Evolutionary conservation across 2,329 filamentous ascomycete species (phyloP).

Genomic region (Ilyonectria robusta): DNA sequence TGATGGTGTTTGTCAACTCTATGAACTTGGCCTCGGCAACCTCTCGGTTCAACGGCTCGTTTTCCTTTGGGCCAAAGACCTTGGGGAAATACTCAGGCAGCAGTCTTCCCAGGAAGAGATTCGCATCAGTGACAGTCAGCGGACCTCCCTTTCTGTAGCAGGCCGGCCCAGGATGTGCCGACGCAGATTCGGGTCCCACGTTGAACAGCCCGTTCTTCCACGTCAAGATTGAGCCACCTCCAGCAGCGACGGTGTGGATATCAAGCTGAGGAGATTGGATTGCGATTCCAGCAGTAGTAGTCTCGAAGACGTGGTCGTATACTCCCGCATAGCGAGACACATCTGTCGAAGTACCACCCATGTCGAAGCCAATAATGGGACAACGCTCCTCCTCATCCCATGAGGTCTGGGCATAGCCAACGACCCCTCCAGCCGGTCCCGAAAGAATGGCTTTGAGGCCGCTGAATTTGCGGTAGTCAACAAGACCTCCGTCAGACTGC

Average conservation of each 20-base stretch:
- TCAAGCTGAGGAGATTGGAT: conserved; percentile 81
- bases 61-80: background rate
- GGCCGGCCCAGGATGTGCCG: conserved; percentile 79
- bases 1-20: conserved; percentile 53
- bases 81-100: conserved; percentile 75
- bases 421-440: conserved; percentile 3
- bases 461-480: conserved; percentile 63
- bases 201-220: conserved; percentile 80
- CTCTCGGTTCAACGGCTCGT: conserved; percentile 56
- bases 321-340: conserved; percentile 78
- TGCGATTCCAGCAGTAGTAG: conserved; percentile 78
- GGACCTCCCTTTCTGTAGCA: conserved; percentile 81
- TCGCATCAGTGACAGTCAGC: conserved; percentile 80
- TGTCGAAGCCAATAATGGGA: conserved; percentile 10
- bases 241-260: conserved; percentile 78
- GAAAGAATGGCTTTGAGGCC: conserved; percentile 2
- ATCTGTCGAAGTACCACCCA: conserved; percentile 78
- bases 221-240: conserved; percentile 68
- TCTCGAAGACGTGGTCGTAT: conserved; percentile 81
- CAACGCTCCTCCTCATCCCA: background rate
- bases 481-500: conserved; percentile 69
- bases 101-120: conserved; percentile 74
- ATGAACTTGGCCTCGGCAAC: conserved; percentile 57
- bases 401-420: background rate
- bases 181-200: conserved; percentile 80